Evolutionary conservation across 495 filamentous ascomycete species (phyloP).

Genomic region (Aspergillus ellipticus): DNA sequence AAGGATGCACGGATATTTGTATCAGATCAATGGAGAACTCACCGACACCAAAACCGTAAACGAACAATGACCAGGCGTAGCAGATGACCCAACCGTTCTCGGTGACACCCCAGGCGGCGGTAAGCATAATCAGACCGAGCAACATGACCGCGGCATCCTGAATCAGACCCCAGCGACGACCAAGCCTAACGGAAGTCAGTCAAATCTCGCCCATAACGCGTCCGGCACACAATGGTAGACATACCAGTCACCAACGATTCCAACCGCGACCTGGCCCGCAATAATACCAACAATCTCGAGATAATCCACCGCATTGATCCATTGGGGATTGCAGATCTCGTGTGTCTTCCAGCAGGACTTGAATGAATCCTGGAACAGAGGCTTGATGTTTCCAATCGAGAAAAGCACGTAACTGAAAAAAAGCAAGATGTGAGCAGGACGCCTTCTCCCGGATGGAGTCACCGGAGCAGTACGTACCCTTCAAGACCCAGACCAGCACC

Average conservation of each 20-base stretch:
- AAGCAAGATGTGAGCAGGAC: slow-evolving; percentile 3
- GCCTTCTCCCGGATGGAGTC: not conserved
- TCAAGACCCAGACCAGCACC: slow-evolving; percentile 86
- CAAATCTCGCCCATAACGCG: not conserved
- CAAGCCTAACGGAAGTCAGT: slow-evolving; percentile 50
- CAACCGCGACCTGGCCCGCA: slow-evolving; percentile 75
- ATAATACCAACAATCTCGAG: slow-evolving; percentile 89
- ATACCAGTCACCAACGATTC: slow-evolving; percentile 58
- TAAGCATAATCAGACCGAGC: slow-evolving; percentile 80
- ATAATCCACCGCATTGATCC: slow-evolving; percentile 75
- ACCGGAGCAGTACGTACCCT: slow-evolving; percentile 48
- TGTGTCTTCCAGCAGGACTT: slow-evolving; percentile 65
- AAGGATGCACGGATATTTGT: not conserved
- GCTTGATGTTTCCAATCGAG: slow-evolving; percentile 84
- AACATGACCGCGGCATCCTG: slow-evolving; percentile 95
- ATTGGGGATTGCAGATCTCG: slow-evolving; percentile 64
- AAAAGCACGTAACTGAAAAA: slow-evolving; percentile 75
- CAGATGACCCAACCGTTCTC: slow-evolving; percentile 90
- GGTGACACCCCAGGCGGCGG: slow-evolving; percentile 76
- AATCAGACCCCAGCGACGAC: slow-evolving; percentile 86
- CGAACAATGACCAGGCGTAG: slow-evolving; percentile 85
- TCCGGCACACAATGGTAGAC: not conserved
- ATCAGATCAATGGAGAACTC: slow-evolving; percentile 10
- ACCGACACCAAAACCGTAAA: slow-evolving; percentile 88
- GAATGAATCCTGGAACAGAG: slow-evolving; percentile 69